phyloP scores from a whole-genome alignment of 495 filamentous ascomycete genomes.

The Aspergillus heteromorphus region DNA sequence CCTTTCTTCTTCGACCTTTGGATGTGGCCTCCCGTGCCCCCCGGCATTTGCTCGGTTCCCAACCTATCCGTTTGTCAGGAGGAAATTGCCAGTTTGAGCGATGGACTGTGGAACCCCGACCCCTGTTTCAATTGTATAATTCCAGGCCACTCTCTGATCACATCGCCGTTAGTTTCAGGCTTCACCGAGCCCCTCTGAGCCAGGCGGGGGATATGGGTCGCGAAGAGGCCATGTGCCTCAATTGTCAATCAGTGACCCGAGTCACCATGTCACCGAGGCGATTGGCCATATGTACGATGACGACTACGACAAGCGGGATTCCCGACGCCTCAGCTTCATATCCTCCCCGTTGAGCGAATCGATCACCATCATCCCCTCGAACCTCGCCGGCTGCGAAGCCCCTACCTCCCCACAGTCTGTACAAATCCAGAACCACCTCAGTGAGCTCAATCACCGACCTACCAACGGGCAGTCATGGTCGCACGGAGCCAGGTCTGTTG shows the following conservation, averaged over 20 bases:
- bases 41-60: background rate
- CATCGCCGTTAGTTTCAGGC: slow-evolving; percentile 29
- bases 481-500: slow-evolving; percentile 39
- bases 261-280: slow-evolving; percentile 95
- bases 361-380: slow-evolving; percentile 41
- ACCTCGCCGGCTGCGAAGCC: slow-evolving; percentile 42
- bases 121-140: background rate
- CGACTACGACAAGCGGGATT: slow-evolving; percentile 61
- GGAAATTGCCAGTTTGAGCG: background rate
- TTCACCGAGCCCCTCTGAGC: slow-evolving; percentile 49
- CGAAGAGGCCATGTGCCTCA: slow-evolving; percentile 60
- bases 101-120: background rate
- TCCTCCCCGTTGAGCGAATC: slow-evolving; percentile 45
- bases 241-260: slow-evolving; percentile 71
- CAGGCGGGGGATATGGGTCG: slow-evolving; percentile 48
- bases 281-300: slow-evolving; percentile 96
- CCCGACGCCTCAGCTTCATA: slow-evolving; percentile 61
- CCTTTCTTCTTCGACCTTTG: background rate
- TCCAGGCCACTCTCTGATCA: slow-evolving; percentile 3
- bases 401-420: slow-evolving; percentile 33
- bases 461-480: slow-evolving; percentile 41
- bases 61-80: background rate
- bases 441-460: slow-evolving; percentile 19
- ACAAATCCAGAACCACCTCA: slow-evolving; percentile 26
- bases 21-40: background rate